These are phyloP conservation scores for Fusarium penzigii DNA, from an alignment of 2,329 filamentous ascomycete genomes.

Conservation along the genomic window DNA sequence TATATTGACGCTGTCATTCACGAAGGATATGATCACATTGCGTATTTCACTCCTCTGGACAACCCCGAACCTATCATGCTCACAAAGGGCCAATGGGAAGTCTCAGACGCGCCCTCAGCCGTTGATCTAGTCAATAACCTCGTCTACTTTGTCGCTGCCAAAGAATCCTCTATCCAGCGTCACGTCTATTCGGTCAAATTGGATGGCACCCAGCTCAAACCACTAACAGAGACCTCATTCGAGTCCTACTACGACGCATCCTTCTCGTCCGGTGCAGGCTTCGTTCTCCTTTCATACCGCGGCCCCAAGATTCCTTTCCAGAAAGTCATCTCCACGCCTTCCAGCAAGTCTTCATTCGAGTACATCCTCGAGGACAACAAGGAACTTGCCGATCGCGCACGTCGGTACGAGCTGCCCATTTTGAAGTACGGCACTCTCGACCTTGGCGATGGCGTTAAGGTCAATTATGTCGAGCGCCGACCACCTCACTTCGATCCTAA, in stretches of 20 bases:
- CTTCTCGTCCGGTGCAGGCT: constrained; percentile 82
- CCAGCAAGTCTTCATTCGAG: constrained; percentile 63
- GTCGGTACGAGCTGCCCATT: constrained; percentile 78
- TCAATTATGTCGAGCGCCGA: constrained; percentile 77
- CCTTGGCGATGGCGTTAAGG: constrained; percentile 71
- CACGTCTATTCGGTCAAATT: constrained; percentile 90
- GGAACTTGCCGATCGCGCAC: constrained; percentile 66
- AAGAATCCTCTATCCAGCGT: constrained; percentile 83
- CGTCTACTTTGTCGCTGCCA: constrained; percentile 88
- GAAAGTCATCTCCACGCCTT: constrained; percentile 82
- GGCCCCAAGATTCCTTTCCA: constrained; percentile 90
- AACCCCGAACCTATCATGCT: constrained; percentile 80
- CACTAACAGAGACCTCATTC: constrained; percentile 71
- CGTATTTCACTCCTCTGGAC: constrained; percentile 88
- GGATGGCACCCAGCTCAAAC: constrained; percentile 70
- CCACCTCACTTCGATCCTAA: constrained; percentile 84
- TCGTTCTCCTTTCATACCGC: constrained; percentile 78
- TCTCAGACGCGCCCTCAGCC: constrained; percentile 79
- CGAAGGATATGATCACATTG: constrained; percentile 85
- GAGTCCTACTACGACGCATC: constrained; percentile 81
- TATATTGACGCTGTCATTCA: constrained; percentile 92
- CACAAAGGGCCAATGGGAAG: constrained; percentile 90
- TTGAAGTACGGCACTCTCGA: constrained; percentile 81
- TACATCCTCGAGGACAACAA: constrained; percentile 78
- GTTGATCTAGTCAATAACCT: constrained; percentile 83